phyloP scores from a whole-genome alignment of 2,329 filamentous ascomycete species.

The Cladosporium phlei region DNA sequence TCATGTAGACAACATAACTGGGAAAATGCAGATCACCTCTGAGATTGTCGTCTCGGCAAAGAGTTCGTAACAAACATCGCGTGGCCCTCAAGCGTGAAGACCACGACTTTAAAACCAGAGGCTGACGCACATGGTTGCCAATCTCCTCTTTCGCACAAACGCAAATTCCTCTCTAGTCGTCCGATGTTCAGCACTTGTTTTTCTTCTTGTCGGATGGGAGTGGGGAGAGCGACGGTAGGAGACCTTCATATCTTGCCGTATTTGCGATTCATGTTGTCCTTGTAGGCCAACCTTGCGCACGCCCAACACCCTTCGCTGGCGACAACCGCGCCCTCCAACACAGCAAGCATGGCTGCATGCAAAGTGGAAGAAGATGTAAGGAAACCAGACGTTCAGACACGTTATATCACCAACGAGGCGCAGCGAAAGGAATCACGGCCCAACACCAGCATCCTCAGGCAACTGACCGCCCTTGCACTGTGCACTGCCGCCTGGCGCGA shows the following conservation, averaged over 20 bases:
- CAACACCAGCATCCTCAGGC: constrained; percentile 2
- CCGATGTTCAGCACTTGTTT: too few relatives aligned
- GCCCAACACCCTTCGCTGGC: too few relatives aligned
- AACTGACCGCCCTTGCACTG: background rate
- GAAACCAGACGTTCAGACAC: background rate
- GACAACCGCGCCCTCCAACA: too few relatives aligned
- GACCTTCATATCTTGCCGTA: too few relatives aligned
- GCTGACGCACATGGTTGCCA: background rate
- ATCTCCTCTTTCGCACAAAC: constrained; percentile 4
- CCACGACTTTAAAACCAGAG: constrained; percentile 8
- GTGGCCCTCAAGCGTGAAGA: background rate
- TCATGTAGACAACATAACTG: too few relatives aligned
- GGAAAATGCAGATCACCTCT: too few relatives aligned
- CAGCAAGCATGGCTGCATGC: too few relatives aligned
- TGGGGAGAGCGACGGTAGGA: too few relatives aligned
- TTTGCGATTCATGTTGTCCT: too few relatives aligned
- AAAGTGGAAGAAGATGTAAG: background rate
- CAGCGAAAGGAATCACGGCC: background rate
- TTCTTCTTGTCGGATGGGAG: too few relatives aligned
- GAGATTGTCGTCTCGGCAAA: background rate
- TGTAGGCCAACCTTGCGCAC: too few relatives aligned
- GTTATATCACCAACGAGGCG: background rate
- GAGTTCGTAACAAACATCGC: background rate
- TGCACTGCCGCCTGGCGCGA: constrained; percentile 1
- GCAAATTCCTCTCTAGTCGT: too few relatives aligned